Percentiles rank a stretch among this genome's conserved stretches.
Conservation (phyloP, 78 protist species). For the Guillardia theta region DNA sequence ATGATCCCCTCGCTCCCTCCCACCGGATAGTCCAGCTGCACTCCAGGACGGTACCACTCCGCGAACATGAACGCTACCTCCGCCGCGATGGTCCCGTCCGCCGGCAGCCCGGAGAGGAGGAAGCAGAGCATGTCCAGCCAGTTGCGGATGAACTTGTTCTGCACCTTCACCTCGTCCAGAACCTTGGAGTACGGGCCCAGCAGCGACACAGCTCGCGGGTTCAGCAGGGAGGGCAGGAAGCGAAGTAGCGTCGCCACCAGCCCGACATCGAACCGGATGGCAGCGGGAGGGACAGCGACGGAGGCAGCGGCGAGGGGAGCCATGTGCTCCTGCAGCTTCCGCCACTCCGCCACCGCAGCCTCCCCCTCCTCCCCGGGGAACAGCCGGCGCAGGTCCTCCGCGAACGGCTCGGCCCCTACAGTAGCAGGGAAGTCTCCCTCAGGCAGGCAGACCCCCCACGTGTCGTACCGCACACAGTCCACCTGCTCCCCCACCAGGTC, state of each 20-base stretch:
- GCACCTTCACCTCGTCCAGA: background rate
- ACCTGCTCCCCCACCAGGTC: background rate
- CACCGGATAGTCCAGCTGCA: conserved; percentile 29
- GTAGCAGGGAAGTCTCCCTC: conserved; percentile 6
- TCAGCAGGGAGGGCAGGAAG: background rate
- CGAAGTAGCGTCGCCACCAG: background rate
- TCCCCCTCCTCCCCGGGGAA: background rate
- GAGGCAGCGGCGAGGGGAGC: conserved; percentile 28
- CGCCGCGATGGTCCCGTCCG: conserved; percentile 41
- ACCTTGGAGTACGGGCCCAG: conserved; percentile 25
- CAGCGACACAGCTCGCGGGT: background rate
- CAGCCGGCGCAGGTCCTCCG: background rate
- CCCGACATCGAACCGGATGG: conserved; percentile 12
- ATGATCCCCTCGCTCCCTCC: conserved; percentile 32
- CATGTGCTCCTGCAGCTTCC: background rate
- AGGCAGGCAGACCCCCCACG: conserved; percentile 14
- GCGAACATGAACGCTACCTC: conserved; percentile 39
- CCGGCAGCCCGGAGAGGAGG: conserved; percentile 24
- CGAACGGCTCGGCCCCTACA: background rate
- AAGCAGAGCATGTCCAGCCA: conserved; percentile 47
- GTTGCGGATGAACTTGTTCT: conserved; percentile 16
- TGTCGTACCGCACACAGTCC: background rate
- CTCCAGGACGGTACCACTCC: background rate
- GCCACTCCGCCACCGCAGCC: background rate
- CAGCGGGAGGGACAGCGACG: conserved; percentile 22